Percentiles rank a stretch among this genome's conserved stretches.
Evolutionary conservation across 2,329 filamentous ascomycete genomes (phyloP).

Genomic region (Elsinoe perseae): DNA sequence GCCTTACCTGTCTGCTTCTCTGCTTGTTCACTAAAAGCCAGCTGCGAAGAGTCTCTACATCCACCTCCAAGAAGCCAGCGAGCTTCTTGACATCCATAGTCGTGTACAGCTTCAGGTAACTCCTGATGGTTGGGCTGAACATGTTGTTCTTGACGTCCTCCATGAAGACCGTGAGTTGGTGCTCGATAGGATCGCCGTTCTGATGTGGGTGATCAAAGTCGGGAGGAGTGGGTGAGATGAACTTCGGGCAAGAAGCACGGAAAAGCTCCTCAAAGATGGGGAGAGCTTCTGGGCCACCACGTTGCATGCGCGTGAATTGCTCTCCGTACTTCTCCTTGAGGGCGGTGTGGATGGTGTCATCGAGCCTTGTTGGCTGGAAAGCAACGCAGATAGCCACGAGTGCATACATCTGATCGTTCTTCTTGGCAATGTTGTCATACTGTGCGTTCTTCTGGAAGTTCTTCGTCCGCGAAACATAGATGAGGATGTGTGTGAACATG

Average conservation of each 20-base stretch:
- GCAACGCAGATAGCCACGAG: conserved; percentile 98
- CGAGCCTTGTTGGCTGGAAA: conserved; percentile 91
- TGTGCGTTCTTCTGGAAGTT: conserved; percentile 99
- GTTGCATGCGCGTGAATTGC: conserved; percentile 93
- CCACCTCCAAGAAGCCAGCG: conserved; percentile 90
- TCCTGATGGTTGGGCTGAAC: conserved; percentile 95
- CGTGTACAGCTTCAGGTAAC: conserved; percentile 97
- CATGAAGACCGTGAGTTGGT: conserved; percentile 98
- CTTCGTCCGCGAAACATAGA: conserved; percentile 98
- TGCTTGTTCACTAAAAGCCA: conserved; percentile 98
- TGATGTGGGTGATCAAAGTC: conserved; percentile 95
- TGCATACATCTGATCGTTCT: conserved; percentile 99
- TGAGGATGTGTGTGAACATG: conserved; percentile 99
- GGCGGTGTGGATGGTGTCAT: conserved; percentile 98
- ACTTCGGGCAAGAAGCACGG: conserved; percentile 95
- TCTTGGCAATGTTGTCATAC: conserved; percentile 98
- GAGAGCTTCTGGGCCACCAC: conserved; percentile 87
- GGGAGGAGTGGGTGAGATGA: conserved; percentile 93
- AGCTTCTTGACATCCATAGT: conserved; percentile 99
- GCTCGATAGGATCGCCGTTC: conserved; percentile 95
- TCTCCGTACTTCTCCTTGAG: conserved; percentile 99
- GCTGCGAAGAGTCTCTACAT: conserved; percentile 88
- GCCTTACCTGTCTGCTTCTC: conserved; percentile 90
- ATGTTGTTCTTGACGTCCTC: conserved; percentile 99
- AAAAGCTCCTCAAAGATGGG: conserved; percentile 98